A percentile compares a stretch with the other conserved stretches of the same genome.
phyloP scores from a whole-genome alignment of 306 rosid species.

The Prunus mira region DNA sequence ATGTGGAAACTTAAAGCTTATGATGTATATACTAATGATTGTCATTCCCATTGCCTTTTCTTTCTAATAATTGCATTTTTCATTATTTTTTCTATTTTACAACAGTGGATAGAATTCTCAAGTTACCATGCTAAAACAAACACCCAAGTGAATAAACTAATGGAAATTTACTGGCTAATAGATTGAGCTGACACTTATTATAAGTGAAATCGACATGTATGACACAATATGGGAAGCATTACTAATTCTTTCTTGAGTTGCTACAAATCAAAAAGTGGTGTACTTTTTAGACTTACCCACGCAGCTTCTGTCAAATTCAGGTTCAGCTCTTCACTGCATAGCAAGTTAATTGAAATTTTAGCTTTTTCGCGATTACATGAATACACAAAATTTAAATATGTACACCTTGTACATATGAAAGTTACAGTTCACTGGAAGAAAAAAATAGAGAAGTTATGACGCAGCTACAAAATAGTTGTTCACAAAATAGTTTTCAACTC shows the following conservation, averaged over 20 bases:
- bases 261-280: background rate
- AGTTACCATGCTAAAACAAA: background rate
- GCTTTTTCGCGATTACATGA: slow-evolving; percentile 11
- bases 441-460: background rate
- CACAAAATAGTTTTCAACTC: background rate
- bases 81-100: background rate
- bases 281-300: slow-evolving; percentile 57
- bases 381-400: background rate
- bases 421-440: background rate
- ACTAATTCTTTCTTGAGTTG: slow-evolving; percentile 1
- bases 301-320: slow-evolving; percentile 93
- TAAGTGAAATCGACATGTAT: background rate
- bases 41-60: background rate
- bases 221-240: background rate
- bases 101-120: background rate
- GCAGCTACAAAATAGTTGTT: background rate
- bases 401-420: background rate
- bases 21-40: no score
- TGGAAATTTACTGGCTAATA: background rate
- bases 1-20: background rate
- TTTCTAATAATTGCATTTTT: background rate
- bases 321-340: slow-evolving; percentile 87
- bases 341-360: slow-evolving; percentile 27
- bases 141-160: background rate
- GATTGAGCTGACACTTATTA: background rate